Conservation (phyloP, 2,329 filamentous ascomycete species). For the Arthrinium phaeospermum region DNA sequence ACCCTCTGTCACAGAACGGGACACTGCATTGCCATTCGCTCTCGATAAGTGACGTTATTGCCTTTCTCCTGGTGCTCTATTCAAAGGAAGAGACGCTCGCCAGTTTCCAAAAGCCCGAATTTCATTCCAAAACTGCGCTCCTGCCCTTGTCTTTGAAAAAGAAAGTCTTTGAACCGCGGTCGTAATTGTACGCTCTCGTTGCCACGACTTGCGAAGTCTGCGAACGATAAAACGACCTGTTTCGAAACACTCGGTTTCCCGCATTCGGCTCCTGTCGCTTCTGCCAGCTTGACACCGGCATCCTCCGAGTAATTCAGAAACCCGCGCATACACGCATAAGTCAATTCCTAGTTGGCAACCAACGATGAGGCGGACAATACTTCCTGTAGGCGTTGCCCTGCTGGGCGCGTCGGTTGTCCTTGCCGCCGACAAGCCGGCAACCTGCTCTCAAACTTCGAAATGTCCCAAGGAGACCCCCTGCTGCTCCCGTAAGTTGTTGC, state of each 20-base stretch:
- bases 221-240: slow-evolving; percentile 7
- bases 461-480: slow-evolving; percentile 78
- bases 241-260: slow-evolving; percentile 2
- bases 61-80: background rate
- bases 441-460: slow-evolving; percentile 57
- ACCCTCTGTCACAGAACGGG: background rate
- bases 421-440: slow-evolving; percentile 41
- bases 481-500: slow-evolving; percentile 73
- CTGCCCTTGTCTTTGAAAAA: background rate
- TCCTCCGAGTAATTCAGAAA: background rate
- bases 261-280: slow-evolving; percentile 7
- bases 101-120: background rate
- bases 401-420: slow-evolving; percentile 46
- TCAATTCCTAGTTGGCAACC: background rate
- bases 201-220: background rate
- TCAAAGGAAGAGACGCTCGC: background rate
- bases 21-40: background rate
- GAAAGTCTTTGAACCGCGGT: background rate
- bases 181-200: slow-evolving; percentile 5
- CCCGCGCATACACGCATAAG: slow-evolving; percentile 1
- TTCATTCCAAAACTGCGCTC: background rate
- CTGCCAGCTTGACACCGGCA: slow-evolving; percentile 7
- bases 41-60: background rate
- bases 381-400: slow-evolving; percentile 45
- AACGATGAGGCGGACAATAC: slow-evolving; percentile 7